Base-by-base conservation (phyloP, 495 filamentous ascomycete genomes). In the Daldinia caldariorum region DNA sequence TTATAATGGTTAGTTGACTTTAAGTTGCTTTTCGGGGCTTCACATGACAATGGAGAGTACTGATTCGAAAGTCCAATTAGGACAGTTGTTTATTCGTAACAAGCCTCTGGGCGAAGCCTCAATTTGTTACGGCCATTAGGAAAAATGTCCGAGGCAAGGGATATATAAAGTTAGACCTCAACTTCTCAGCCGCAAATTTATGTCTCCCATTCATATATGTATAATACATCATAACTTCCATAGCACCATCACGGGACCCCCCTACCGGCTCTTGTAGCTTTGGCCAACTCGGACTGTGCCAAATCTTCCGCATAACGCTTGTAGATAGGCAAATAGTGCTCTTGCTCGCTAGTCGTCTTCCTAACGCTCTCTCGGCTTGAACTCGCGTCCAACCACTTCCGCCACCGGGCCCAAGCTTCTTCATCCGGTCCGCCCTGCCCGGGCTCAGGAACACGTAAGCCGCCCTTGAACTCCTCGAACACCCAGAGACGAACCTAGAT, bases 381-480 rank as follows among this genome's bases (percentile, higher is more conserved):
- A 0, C 88, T 71, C 37, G 85, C 86, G 54, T 68, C 75, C 18
- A 83, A 9, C 86, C 85, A 90, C 70, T 78, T 82, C 54, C 82
- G 81, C 84, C 84, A 91, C 47, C 86, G 78, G 14, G 54, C 69
- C 88, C 85, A 89, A 20, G 74, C 74, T 45, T 67, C 70, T 61
- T 88, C 84, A 67, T 88, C 84, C 14, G 79, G 63, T 0, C 83
- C 84, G 39, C 56, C 84, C 77, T 63, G 81, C 60, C 75, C 72
- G 4, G 61, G 53, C 6, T 74, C 76, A 3, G 85, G 85, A 38
- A 90, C 77, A 0, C 82, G 80, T 47, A 87, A 62, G 2, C 84
- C 87, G 10, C 82, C 85, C 66, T 90, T 89, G 66, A 85, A 89
- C 58, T 88, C 81, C 69, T 90, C 86, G 74, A 90, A 89, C 4